These are phyloP conservation scores for Cryptomeria japonica DNA, from an alignment of 75 land plant species.

Conservation along the genomic window DNA sequence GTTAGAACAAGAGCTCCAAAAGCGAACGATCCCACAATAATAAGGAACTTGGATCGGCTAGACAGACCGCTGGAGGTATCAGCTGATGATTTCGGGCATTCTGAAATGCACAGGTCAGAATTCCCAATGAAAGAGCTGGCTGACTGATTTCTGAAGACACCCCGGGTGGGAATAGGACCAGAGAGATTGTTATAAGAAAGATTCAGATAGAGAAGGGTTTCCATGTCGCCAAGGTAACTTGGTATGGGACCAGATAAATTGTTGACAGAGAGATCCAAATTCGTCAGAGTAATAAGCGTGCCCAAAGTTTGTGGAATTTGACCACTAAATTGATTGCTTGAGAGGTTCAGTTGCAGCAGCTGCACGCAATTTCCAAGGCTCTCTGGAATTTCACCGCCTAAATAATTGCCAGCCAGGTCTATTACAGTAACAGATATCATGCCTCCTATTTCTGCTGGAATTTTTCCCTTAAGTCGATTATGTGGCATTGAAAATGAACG, in stretches of 20 bases:
- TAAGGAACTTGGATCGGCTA: not conserved
- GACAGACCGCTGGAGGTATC: not conserved
- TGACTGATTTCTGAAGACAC: conserved; percentile 11
- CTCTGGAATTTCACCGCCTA: conserved; percentile 52
- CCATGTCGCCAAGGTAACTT: conserved; percentile 13
- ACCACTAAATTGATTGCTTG: conserved; percentile 24
- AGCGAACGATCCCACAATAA: not conserved
- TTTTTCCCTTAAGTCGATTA: conserved; percentile 37
- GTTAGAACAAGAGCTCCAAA: conserved; percentile 20
- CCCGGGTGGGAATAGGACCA: conserved; percentile 27
- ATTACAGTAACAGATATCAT: conserved; percentile 40
- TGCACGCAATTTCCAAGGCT: conserved; percentile 51
- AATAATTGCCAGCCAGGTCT: conserved; percentile 47
- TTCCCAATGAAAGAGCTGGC: conserved; percentile 21
- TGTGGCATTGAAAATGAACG: conserved; percentile 43
- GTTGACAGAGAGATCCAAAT: conserved; percentile 29
- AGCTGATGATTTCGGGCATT: conserved; percentile 9
- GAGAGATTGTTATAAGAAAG: conserved; percentile 23
- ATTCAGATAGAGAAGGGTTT: conserved; percentile 13
- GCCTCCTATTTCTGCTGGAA: conserved; percentile 54
- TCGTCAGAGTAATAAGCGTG: conserved; percentile 17
- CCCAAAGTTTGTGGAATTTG: conserved; percentile 20
- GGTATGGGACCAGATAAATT: conserved; percentile 25
- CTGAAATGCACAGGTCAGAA: conserved; percentile 18
- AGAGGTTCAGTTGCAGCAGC: conserved; percentile 28